A percentile compares a stretch with the other conserved stretches of the same genome.
Evolutionary conservation across 768 basidiomycete genomes (phyloP).

Genomic region (Psilocybe cubensis): DNA sequence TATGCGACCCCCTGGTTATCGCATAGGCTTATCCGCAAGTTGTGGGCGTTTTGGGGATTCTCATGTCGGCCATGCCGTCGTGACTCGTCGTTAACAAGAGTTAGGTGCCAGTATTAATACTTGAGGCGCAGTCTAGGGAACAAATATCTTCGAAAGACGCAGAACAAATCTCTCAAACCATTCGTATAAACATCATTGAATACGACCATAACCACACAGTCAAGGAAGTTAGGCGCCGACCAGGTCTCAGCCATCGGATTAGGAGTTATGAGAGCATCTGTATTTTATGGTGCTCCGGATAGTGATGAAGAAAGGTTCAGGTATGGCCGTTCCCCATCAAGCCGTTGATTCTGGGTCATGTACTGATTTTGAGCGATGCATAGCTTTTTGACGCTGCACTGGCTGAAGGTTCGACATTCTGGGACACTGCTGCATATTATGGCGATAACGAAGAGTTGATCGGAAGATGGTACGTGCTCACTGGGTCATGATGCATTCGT

Average conservation of each 20-base stretch:
- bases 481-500: no score
- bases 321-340: constrained; percentile 28
- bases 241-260: constrained; percentile 54
- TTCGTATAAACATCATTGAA: no score
- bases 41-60: no score
- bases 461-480: constrained; percentile 40
- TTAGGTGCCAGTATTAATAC: no score
- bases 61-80: no score
- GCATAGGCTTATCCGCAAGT: no score
- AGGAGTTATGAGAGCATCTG: constrained; percentile 57
- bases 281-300: constrained; percentile 40
- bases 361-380: background rate
- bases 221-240: constrained; percentile 42
- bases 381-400: constrained; percentile 45
- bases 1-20: no score
- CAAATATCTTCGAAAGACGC: no score
- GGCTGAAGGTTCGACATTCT: constrained; percentile 42
- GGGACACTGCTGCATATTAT: constrained; percentile 52
- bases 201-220: constrained; percentile 6
- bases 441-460: constrained; percentile 43
- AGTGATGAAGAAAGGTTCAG: constrained; percentile 60
- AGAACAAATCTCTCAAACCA: no score
- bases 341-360: background rate
- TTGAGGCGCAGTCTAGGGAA: no score
- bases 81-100: no score